Evolutionary conservation across 2,329 filamentous ascomycete genomes (phyloP).

Genomic region (Clathrospora elynae): DNA sequence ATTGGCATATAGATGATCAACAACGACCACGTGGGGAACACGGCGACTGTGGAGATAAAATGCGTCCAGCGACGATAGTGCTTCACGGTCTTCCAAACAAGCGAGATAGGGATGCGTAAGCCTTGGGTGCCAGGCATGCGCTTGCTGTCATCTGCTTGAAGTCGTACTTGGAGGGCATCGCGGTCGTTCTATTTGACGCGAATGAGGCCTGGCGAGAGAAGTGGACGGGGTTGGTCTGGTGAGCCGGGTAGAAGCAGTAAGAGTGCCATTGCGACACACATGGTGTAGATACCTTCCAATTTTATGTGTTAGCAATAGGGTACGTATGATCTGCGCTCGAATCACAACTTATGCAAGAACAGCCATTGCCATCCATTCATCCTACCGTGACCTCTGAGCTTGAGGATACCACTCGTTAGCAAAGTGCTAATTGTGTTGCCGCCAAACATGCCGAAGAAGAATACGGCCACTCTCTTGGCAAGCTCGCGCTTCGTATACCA

Average conservation of each 20-base stretch:
- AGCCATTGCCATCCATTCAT: conserved; percentile 59
- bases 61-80: conserved; percentile 55
- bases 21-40: conserved; percentile 60
- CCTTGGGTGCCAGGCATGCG: conserved; percentile 45
- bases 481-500: conserved; percentile 58
- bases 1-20: conserved; percentile 59
- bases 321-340: neutral
- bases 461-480: conserved; percentile 55
- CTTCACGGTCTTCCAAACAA: conserved; percentile 53
- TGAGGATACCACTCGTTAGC: conserved; percentile 56
- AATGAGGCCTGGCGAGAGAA: conserved; percentile 49
- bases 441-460: conserved; percentile 62
- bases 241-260: conserved; percentile 53
- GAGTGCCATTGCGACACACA: conserved; percentile 48
- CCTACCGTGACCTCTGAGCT: conserved; percentile 50
- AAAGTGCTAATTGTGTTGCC: conserved; percentile 58
- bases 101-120: conserved; percentile 45
- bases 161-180: conserved; percentile 42
- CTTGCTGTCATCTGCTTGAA: conserved; percentile 43
- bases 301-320: neutral
- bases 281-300: conserved; percentile 56
- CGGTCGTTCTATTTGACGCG: conserved; percentile 46
- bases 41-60: conserved; percentile 56
- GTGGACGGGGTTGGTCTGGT: conserved; percentile 49
- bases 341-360: conserved; percentile 51